Percentiles rank a stretch among this genome's conserved stretches.
Evolutionary conservation across 257 asterid species (phyloP).

Genomic region (Cordia subcordata): DNA sequence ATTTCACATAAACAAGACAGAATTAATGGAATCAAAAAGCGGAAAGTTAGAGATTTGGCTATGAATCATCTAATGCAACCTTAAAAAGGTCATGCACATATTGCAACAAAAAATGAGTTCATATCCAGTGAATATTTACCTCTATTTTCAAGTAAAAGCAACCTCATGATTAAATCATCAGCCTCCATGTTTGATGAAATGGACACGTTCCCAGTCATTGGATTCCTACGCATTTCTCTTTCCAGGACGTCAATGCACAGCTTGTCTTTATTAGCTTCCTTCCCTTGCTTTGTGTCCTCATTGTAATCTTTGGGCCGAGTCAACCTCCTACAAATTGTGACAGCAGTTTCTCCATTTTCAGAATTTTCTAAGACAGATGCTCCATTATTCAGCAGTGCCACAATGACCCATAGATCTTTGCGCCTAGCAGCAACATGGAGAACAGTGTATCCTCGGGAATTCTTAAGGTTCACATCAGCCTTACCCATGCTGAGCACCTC

Average conservation of each 20-base stretch:
- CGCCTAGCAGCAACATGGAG: conserved; percentile 93
- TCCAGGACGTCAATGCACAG: conserved; percentile 74
- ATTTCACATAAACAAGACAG: too few relatives aligned
- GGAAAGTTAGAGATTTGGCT: too few relatives aligned
- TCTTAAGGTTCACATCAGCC: conserved; percentile 56
- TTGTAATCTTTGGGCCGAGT: conserved; percentile 74
- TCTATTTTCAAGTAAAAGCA: conserved; percentile 77
- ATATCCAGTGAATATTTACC: conserved; percentile 31
- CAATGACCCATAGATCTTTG: conserved; percentile 57
- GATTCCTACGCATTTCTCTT: conserved; percentile 64
- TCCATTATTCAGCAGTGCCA: conserved; percentile 49
- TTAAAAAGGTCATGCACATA: too few relatives aligned
- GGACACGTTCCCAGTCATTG: conserved; percentile 46
- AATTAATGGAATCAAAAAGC: too few relatives aligned
- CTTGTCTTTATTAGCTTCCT: conserved; percentile 59
- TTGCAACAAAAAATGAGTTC: too few relatives aligned
- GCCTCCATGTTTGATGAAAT: conserved; percentile 53
- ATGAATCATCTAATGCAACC: too few relatives aligned
- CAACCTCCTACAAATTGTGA: conserved; percentile 60
- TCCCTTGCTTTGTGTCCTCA: conserved; percentile 48
- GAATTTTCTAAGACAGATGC: conserved; percentile 58
- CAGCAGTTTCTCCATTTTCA: conserved; percentile 59
- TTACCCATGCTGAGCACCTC: conserved; percentile 55
- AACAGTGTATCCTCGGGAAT: conserved; percentile 62
- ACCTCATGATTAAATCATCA: conserved; percentile 75